Base-by-base conservation (phyloP, 2,329 filamentous ascomycete genomes). In the Arthrobotrys iridis region DNA sequence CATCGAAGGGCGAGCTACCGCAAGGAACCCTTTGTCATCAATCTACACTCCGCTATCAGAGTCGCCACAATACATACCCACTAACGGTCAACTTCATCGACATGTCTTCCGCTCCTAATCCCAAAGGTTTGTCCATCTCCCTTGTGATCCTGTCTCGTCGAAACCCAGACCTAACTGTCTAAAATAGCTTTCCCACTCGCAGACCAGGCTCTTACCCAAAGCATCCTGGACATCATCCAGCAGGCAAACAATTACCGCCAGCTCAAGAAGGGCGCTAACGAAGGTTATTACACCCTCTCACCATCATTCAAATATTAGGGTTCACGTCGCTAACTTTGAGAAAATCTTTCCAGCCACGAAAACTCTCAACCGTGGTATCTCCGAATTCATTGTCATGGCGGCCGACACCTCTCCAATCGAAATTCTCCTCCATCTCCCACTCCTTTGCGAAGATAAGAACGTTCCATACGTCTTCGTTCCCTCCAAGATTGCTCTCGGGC, bases 221-320 rank as follows among this genome's bases (percentile, higher is more conserved):
- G 93, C 83, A 89, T 97, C 78, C 88, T 97, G 77, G 91, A 96
- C 80, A 87, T 93, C 66, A 86, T 94, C 77, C 91, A 94, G 85
- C 89, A 91, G 81, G 89, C 85, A 65, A 85, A 84, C 46, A 85
- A 91, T 84, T 86, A 88, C 81, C 87, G 89, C 59, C 92, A 95
- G 86, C 84, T 93, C 78, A 95, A 95, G 87, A 96, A 95, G 86
- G 92, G 92, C 77, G 92, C 91, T 82, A 94, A 93, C 87, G 91
- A 92, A 83, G 85, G 84, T 85, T 82, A 5, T 70, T 46, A 33
- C 24, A 35, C 35, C 24, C 18, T 1, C 13, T 30, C n/a, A n/a
- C 3, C 57, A 15, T 18, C 18, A 30, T 45, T 18, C 1, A 13
- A 8, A 13, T 15, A 30, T n/a, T n/a, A n/a, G n/a, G n/a, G n/a